Evolutionary conservation across 2,329 filamentous ascomycete species (phyloP).

Genomic region (Colletotrichum salicis): DNA sequence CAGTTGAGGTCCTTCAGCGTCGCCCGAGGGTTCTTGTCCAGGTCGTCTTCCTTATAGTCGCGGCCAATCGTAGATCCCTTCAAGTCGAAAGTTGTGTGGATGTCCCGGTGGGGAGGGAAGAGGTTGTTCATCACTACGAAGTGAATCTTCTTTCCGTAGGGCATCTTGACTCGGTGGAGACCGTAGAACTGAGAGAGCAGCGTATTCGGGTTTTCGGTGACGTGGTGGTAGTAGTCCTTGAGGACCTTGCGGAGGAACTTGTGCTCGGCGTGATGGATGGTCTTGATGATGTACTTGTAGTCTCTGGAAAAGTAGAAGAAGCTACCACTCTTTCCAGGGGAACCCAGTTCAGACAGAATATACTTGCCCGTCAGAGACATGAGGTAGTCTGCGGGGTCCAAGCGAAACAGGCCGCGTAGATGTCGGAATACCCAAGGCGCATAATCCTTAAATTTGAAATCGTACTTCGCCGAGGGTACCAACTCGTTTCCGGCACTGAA

Average conservation of each 20-base stretch:
- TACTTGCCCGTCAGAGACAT: constrained; percentile 99
- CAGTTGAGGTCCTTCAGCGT: constrained; percentile 98
- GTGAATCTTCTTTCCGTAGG: constrained; percentile 97
- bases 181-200: constrained; percentile 98
- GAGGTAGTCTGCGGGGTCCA: constrained; percentile 96
- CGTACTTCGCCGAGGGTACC: constrained; percentile 97
- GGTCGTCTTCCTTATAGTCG: constrained; percentile 88
- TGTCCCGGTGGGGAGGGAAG: constrained; percentile 96
- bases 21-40: constrained; percentile 88
- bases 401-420: constrained; percentile 84
- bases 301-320: constrained; percentile 99
- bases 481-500: constrained; percentile 91
- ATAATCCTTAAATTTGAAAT: constrained; percentile 99
- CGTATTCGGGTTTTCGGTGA: constrained; percentile 93
- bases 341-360: constrained; percentile 95
- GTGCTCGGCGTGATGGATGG: constrained; percentile 95
- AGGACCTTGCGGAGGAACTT: constrained; percentile 86
- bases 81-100: constrained; percentile 95
- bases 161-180: constrained; percentile 96
- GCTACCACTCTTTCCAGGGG: constrained; percentile 96
- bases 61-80: constrained; percentile 96
- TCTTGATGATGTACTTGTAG: constrained; percentile 99
- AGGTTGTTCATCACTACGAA: constrained; percentile 99
- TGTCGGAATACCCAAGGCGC: constrained; percentile 99
- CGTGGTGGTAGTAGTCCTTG: constrained; percentile 93